These are phyloP conservation scores for Ganoderma lucidum DNA, from an alignment of 1,284 basidiomycete genomes.

Conservation along the genomic window DNA sequence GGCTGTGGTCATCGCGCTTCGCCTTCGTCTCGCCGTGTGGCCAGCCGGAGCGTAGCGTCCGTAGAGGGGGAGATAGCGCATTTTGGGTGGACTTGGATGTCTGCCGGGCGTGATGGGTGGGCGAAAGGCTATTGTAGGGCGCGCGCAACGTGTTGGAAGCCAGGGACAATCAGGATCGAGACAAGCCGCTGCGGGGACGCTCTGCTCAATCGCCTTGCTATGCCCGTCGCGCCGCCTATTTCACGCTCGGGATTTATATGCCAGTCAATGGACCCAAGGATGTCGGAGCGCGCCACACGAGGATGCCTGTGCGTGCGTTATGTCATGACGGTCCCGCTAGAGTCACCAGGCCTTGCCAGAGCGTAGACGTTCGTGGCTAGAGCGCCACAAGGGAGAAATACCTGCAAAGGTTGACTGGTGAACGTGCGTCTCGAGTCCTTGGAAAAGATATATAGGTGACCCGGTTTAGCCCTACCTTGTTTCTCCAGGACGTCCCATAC, in stretches of 20 bases:
- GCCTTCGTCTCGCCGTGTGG: neutral
- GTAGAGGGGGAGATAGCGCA: neutral
- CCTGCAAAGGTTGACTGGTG: neutral
- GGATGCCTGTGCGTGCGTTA: neutral
- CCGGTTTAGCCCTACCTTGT: neutral
- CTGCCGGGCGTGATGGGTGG: neutral
- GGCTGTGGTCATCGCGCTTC: neutral
- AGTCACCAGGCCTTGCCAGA: slow-evolving; percentile 2
- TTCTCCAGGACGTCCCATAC: neutral
- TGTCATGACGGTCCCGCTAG: neutral
- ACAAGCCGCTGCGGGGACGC: neutral
- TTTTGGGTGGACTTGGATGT: neutral
- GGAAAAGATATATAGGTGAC: neutral
- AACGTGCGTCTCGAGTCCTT: neutral
- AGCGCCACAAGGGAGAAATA: neutral
- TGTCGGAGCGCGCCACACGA: neutral
- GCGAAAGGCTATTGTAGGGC: neutral
- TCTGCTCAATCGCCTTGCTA: slow-evolving; percentile 6
- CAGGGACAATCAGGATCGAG: slow-evolving; percentile 5
- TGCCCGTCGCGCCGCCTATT: neutral
- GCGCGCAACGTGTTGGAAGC: neutral
- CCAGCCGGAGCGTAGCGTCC: neutral
- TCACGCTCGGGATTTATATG: slow-evolving; percentile 1
- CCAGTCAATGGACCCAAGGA: neutral
- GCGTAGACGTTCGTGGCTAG: neutral